These are phyloP conservation scores for Tricholoma sp. DNA, from an alignment of 768 basidiomycete genomes.

Conservation along the genomic window DNA sequence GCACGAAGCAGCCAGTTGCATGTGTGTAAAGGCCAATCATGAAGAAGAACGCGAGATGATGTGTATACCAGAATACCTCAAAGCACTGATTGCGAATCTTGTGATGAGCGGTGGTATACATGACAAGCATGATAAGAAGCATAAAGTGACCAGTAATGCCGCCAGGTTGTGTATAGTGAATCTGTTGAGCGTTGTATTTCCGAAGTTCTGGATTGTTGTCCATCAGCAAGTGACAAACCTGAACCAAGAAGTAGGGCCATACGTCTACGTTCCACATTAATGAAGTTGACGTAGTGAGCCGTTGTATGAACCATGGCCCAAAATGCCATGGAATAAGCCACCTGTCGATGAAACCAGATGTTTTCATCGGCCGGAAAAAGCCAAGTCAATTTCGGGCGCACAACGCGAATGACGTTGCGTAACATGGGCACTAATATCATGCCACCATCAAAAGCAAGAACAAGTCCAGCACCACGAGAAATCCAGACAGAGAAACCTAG, in stretches of 20 bases:
- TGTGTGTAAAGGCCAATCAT: slow-evolving; percentile 88
- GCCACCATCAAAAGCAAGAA: slow-evolving; percentile 81
- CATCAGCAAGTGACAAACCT: not conserved
- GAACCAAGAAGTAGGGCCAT: slow-evolving; percentile 23
- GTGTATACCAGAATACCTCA: slow-evolving; percentile 97
- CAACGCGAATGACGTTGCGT: slow-evolving; percentile 78
- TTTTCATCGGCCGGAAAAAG: slow-evolving; percentile 91
- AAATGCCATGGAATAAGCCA: slow-evolving; percentile 92
- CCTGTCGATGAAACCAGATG: slow-evolving; percentile 93
- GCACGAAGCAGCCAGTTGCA: slow-evolving; percentile 93
- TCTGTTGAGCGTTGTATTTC: slow-evolving; percentile 66
- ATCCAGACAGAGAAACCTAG: slow-evolving; percentile 84
- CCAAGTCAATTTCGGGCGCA: slow-evolving; percentile 78
- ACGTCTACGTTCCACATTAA: slow-evolving; percentile 88
- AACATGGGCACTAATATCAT: slow-evolving; percentile 87
- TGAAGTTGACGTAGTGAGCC: slow-evolving; percentile 90
- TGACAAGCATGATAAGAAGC: slow-evolving; percentile 89
- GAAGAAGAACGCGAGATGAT: slow-evolving; percentile 92
- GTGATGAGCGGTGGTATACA: slow-evolving; percentile 88
- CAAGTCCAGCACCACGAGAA: slow-evolving; percentile 89
- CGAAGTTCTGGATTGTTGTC: slow-evolving; percentile 62
- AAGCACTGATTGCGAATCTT: slow-evolving; percentile 88
- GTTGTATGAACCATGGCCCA: slow-evolving; percentile 92
- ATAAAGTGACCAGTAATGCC: slow-evolving; percentile 96
- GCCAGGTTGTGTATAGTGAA: slow-evolving; percentile 85